Evolutionary conservation across 1,284 basidiomycete species (phyloP).

Genomic region (Austroboletus novae-zelandiae): DNA sequence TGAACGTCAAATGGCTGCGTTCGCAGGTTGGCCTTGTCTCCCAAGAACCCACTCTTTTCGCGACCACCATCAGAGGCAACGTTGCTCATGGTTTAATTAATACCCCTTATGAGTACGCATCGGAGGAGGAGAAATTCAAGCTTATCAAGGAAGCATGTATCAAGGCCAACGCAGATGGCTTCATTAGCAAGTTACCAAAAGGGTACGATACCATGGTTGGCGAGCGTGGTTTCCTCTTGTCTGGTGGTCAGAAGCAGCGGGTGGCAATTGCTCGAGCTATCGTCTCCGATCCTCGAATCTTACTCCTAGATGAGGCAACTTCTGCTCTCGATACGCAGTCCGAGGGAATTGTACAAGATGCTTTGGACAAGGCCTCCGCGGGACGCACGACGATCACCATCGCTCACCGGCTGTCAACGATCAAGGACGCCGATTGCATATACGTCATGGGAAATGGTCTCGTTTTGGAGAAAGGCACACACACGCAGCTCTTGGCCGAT

Average conservation of each 20-base stretch:
- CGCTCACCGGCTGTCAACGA: constrained; percentile 75
- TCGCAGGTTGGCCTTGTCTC: constrained; percentile 88
- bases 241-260: constrained; percentile 92
- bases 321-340: constrained; percentile 87
- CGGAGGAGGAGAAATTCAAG: constrained; percentile 74
- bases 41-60: constrained; percentile 89
- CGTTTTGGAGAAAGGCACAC: constrained; percentile 84
- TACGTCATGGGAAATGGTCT: constrained; percentile 85
- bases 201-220: constrained; percentile 93
- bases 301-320: constrained; percentile 87
- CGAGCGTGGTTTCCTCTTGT: constrained; percentile 88
- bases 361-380: constrained; percentile 87
- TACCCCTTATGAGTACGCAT: constrained; percentile 63
- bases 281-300: constrained; percentile 84
- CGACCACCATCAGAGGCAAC: constrained; percentile 74
- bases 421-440: constrained; percentile 82
- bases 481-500: constrained; percentile 69
- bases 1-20: constrained; percentile 89
- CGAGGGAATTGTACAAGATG: constrained; percentile 93
- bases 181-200: constrained; percentile 80
- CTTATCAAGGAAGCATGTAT: constrained; percentile 86
- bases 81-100: constrained; percentile 90
- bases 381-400: constrained; percentile 81
- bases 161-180: constrained; percentile 90
- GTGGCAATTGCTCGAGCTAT: constrained; percentile 92